Conservation (phyloP, 2,329 filamentous ascomycete genomes). For the Hymenoscyphus scutula region DNA sequence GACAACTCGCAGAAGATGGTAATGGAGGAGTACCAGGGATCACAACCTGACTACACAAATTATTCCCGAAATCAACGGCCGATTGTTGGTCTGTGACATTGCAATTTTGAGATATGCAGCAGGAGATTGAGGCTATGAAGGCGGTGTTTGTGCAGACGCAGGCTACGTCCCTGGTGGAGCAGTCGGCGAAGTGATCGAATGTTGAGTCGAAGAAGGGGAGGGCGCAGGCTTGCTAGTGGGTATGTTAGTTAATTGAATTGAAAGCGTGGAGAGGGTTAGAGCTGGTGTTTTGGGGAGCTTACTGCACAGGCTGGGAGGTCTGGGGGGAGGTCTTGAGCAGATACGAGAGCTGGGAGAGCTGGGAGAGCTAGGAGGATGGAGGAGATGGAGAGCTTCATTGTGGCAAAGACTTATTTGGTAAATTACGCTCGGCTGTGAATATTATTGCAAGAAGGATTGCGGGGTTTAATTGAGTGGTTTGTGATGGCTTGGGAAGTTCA, state of each 20-base stretch:
- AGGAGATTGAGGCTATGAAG: constrained; percentile 12
- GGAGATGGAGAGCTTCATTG: background rate
- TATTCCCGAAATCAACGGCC: constrained; percentile 5
- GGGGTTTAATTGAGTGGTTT: background rate
- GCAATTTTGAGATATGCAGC: constrained; percentile 11
- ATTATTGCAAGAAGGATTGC: background rate
- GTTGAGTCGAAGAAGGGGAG: constrained; percentile 9
- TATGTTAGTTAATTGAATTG: background rate
- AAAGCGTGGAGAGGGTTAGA: background rate
- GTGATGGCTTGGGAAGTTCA: background rate
- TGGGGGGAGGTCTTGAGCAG: constrained; percentile 9
- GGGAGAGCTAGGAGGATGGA: constrained; percentile 9
- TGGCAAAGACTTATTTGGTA: background rate
- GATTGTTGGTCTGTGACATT: constrained; percentile 9
- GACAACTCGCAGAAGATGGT: constrained; percentile 7
- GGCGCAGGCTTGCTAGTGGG: constrained; percentile 12
- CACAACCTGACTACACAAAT: constrained; percentile 11
- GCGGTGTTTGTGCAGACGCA: constrained; percentile 10
- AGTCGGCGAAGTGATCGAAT: constrained; percentile 7
- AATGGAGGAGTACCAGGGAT: constrained; percentile 12
- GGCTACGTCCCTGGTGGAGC: constrained; percentile 7
- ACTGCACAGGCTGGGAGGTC: constrained; percentile 12
- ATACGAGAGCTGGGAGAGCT: background rate
- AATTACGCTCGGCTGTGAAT: too few species aligned
- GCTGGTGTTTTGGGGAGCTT: background rate